Evolutionary conservation across 192 early-diverging fungal species (phyloP).

Genomic region (Coemansia sp.): DNA sequence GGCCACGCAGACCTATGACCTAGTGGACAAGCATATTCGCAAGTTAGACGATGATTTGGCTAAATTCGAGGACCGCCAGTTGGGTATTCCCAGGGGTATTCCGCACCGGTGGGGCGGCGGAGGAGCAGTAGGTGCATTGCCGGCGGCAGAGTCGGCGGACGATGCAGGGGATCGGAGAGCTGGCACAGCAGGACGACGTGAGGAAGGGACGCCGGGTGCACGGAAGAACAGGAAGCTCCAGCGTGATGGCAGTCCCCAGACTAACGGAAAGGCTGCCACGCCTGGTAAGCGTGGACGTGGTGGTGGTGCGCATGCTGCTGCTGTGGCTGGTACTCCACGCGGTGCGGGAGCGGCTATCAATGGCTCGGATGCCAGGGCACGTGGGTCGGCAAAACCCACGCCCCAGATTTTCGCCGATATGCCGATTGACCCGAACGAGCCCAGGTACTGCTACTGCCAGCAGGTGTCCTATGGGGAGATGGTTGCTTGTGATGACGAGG

Average conservation of each 20-base stretch:
- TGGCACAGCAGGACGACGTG: not conserved
- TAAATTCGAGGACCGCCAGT: slow-evolving; percentile 90
- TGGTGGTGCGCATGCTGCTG: not conserved
- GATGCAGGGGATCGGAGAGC: not conserved
- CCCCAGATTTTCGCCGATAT: slow-evolving; percentile 57
- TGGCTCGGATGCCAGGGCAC: not conserved
- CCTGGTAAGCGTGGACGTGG: slow-evolving; percentile 17
- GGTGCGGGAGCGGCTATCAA: not conserved
- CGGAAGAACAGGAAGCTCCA: not conserved
- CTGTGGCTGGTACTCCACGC: not conserved
- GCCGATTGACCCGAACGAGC: slow-evolving; percentile 95
- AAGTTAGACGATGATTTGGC: slow-evolving; percentile 88
- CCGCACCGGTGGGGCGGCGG: slow-evolving; percentile 39
- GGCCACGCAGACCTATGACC: slow-evolving; percentile 91
- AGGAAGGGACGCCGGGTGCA: not conserved
- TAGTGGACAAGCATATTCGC: slow-evolving; percentile 89
- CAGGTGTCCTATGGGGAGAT: slow-evolving; percentile 97
- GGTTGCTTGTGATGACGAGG: slow-evolving; percentile 92
- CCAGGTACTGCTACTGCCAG: slow-evolving; percentile 93
- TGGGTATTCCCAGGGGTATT: slow-evolving; percentile 58
- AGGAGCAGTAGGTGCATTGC: not conserved
- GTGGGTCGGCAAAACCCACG: slow-evolving; percentile 15
- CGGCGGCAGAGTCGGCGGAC: not conserved
- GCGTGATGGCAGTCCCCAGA: slow-evolving; percentile 4
- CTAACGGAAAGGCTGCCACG: slow-evolving; percentile 14